Evolutionary conservation across 176 grass and related monocot species (phyloP).

Genomic region (Zizania latifolia): DNA sequence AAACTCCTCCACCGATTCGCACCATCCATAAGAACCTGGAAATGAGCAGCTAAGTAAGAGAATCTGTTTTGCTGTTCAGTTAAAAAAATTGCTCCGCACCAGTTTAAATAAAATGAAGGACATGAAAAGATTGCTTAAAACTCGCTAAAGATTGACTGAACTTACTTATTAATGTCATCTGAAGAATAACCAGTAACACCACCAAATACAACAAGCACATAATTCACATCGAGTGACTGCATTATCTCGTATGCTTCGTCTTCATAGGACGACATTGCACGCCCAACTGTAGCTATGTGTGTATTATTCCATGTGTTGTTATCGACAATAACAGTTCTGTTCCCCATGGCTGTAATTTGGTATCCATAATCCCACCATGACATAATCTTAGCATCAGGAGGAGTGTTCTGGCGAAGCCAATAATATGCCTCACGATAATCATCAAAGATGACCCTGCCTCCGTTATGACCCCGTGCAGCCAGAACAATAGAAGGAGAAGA

Average conservation of each 20-base stretch:
- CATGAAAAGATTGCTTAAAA: background rate
- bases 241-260: conserved; percentile 99
- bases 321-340: conserved; percentile 99
- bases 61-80: background rate
- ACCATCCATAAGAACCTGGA: conserved; percentile 98
- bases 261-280: conserved; percentile 97
- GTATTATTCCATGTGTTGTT: conserved; percentile 99
- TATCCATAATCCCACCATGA: conserved; percentile 99
- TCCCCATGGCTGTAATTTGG: conserved; percentile 99
- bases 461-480: conserved; percentile 71
- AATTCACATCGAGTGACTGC: conserved; percentile 91
- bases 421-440: conserved; percentile 98
- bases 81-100: background rate
- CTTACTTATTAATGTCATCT: conserved; percentile 99
- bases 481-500: conserved; percentile 98
- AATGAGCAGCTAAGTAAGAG: conserved; percentile 26
- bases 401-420: conserved; percentile 98
- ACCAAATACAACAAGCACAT: conserved; percentile 98
- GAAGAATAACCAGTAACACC: conserved; percentile 96
- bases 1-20: conserved; percentile 96
- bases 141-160: background rate
- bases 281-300: conserved; percentile 96
- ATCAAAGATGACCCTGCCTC: conserved; percentile 94
- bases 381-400: conserved; percentile 94
- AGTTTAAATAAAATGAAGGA: background rate